Base-by-base conservation (phyloP, 2,329 filamentous ascomycete species). In the Beauveria sp. region DNA sequence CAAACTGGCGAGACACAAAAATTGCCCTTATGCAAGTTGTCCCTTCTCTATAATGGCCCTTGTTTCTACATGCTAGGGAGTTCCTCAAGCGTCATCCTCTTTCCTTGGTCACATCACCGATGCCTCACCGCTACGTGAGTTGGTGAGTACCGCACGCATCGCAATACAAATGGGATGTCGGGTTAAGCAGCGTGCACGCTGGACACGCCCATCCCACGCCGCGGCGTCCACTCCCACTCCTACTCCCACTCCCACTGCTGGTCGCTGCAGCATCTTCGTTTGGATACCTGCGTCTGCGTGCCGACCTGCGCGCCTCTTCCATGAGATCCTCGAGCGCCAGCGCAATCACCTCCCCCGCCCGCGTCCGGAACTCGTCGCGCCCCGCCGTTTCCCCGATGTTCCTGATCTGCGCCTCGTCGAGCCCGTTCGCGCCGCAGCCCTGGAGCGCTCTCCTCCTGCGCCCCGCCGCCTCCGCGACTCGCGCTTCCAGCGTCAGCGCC, bases 261-360 rank as follows among this genome's bases (percentile, higher is more conserved):
- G 30, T 34, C 10, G 54, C n/a, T 50, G 55, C 28, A 18, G 26
- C 24, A 12, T 37, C 20, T 14, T 44, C 56, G 16, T 14, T 20
- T 8, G 2, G 52, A 34, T 20, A n/a, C 41, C 41, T 43, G 7
- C 20, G 24, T 16, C 14, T 34, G 51, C 34, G 43, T 34, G 30
- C 12, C 22, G 20, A 40, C 40, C 20, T 14, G 2, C 3, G 16
- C 48, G 9, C 34, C 54, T 46, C 48, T 26, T n/a, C 89, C 28
- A 94, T 88, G 20, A 96, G 78, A 68, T 97, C 92, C 77, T 90
- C 92, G 37, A 96, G 78, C 0, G 92, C 92, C 68, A 92, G 86
- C 58, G 91, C 86, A 63, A 96, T 96, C 5, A 92, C 91, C 71
- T 96, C 90, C 66, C 96, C 91, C 0, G 91, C 91, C 68, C 90